Base-by-base conservation (phyloP, 2,329 filamentous ascomycete species). In the Seiridium unicorne region DNA sequence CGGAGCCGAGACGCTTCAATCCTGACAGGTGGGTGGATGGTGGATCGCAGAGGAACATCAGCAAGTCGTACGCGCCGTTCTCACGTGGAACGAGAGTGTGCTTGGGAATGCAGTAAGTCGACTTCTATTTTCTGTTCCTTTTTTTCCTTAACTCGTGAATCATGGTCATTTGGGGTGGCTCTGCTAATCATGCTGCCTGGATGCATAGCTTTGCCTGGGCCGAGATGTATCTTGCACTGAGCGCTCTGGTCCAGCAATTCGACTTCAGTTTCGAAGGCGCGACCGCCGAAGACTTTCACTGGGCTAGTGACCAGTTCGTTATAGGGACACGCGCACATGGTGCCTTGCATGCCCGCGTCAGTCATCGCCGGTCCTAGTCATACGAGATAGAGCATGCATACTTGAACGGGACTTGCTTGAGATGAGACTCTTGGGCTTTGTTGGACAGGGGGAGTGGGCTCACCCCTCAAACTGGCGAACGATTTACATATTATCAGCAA, bases 21-120 rank as follows among this genome's bases (percentile, higher is more conserved):
- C 72, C 72, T 0, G 67, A 71, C 46, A 61, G 72, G 35, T 73
- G 67, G 67, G 49, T 70, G 51, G 51, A 34, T 9, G 18, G 38
- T 7, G 48, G 54, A 4, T 3, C 51, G 3, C 54, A 35, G 13
- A 49, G 26, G 55, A 3, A 34, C 4, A 10, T 32, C 31, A 44
- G 38, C 9, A 57, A 57, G 34, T 31, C 46, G 1, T 60, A 44
- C 7, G 58, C 58, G 4, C 58, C 58, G 1, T 60, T 56, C 13
- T 40, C 51, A 10, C 32, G 44, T 13, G 58, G 58, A 36, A 60
- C 57, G 4, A 48, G 57, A n/a, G 55, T 46, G 8, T 59, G 57
- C 18, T 40, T 53, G 5, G 57, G 57, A 11, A 47, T 59, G 40
- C 57, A 59, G 57, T 59, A 40, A 44, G 56, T 44, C 18, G 18